Conservation (phyloP, 1,284 basidiomycete species). For the Lentinula novae-zelandiae region DNA sequence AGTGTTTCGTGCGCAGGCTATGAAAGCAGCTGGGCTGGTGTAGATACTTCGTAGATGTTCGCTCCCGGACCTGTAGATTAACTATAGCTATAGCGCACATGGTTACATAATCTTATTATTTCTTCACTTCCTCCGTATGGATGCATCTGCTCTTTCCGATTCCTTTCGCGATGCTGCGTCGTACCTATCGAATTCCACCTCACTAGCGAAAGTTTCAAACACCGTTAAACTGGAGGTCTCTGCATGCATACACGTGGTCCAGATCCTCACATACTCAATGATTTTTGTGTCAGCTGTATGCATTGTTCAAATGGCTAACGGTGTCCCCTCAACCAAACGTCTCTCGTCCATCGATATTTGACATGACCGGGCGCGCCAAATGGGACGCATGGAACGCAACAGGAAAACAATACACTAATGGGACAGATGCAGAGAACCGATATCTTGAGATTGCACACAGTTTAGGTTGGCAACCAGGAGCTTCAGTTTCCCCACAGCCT, state of each 20-base stretch:
- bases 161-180: conserved; percentile 58
- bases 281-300: conserved; percentile 63
- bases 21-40: conserved; percentile 81
- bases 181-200: conserved; percentile 58
- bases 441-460: conserved; percentile 70
- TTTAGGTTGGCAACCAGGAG: conserved; percentile 63
- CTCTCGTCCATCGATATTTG: conserved; percentile 77
- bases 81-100: not conserved
- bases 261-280: conserved; percentile 23
- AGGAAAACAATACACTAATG: conserved; percentile 46
- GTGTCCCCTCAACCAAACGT: conserved; percentile 50
- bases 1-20: conserved; percentile 48
- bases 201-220: conserved; percentile 50
- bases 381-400: conserved; percentile 79
- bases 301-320: conserved; percentile 78
- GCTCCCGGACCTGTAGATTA: conserved; percentile 13
- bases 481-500: conserved; percentile 13
- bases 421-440: conserved; percentile 46
- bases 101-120: conserved; percentile 19
- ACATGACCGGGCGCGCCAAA: conserved; percentile 78
- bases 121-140: not conserved
- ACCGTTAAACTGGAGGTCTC: conserved; percentile 72
- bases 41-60: conserved; percentile 32
- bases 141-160: conserved; percentile 37
- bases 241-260: conserved; percentile 18